Evolutionary conservation across 371 early-diverging fungal genomes (phyloP).

Genomic region (Thermomucor indicae-seudaticae): DNA sequence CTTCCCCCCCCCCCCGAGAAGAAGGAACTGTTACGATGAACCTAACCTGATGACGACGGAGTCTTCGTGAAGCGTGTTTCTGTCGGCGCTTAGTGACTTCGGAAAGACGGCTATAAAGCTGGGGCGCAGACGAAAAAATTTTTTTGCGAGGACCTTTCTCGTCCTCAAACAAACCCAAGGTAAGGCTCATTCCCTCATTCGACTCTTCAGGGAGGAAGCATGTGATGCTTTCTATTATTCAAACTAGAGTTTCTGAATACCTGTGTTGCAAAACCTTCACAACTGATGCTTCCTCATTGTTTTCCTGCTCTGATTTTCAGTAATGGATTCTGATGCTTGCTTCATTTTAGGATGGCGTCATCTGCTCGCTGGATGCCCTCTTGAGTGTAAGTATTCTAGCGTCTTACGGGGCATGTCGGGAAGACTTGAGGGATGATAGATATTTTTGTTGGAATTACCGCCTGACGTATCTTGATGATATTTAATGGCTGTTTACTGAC

Average conservation of each 20-base stretch:
- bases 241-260: constrained; percentile 59
- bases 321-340: constrained; percentile 3
- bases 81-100: no score
- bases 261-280: constrained; percentile 36
- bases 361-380: no score
- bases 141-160: no score
- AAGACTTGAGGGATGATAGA: constrained; percentile 30
- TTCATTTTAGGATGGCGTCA: not conserved
- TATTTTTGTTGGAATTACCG: constrained; percentile 50
- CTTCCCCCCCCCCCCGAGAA: no score
- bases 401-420: not conserved
- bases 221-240: constrained; percentile 45
- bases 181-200: no score
- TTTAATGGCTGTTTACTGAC: constrained; percentile 45
- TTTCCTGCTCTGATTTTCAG: not conserved
- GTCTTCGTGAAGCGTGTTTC: not conserved
- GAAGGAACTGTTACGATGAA: not conserved
- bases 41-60: no score
- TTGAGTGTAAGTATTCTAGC: no score
- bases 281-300: constrained; percentile 38
- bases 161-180: not conserved
- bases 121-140: no score
- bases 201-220: no score
- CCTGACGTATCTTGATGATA: constrained; percentile 36
- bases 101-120: no score